A percentile compares a stretch with the other conserved stretches of the same genome.
Conservation (phyloP, 2,329 filamentous ascomycete genomes). For the Chrysosporium keratinophilum region DNA sequence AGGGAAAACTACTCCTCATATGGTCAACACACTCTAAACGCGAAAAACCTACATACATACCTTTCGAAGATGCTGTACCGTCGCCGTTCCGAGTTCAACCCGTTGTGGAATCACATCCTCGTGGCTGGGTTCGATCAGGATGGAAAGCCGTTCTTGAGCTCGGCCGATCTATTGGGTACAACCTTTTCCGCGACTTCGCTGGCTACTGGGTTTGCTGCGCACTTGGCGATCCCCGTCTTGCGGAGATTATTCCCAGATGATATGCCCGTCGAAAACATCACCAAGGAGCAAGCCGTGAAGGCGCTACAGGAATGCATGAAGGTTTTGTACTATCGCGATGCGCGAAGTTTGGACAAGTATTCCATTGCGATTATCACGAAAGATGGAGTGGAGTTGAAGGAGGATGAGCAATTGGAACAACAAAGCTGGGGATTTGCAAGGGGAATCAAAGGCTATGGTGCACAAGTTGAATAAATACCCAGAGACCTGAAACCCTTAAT, state of each 20-base stretch:
- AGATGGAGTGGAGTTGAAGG: constrained; percentile 74
- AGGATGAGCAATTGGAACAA: constrained; percentile 78
- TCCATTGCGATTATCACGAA: constrained; percentile 83
- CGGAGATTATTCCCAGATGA: constrained; percentile 77
- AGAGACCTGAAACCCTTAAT: neutral
- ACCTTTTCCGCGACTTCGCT: constrained; percentile 81
- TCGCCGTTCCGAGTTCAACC: constrained; percentile 90
- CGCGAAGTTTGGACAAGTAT: constrained; percentile 81
- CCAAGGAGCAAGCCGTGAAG: constrained; percentile 65
- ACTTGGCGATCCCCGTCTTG: constrained; percentile 87
- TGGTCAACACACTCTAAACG: constrained; percentile 54
- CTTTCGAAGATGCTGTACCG: constrained; percentile 92
- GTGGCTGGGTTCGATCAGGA: constrained; percentile 78
- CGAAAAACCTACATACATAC: constrained; percentile 93
- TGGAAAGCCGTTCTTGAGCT: constrained; percentile 76
- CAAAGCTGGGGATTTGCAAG: constrained; percentile 99
- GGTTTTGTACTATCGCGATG: constrained; percentile 94
- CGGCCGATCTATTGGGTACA: constrained; percentile 82
- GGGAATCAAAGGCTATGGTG: constrained; percentile 86
- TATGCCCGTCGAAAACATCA: constrained; percentile 59
- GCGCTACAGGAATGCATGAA: constrained; percentile 93
- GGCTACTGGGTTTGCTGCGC: constrained; percentile 85
- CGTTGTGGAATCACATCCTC: constrained; percentile 91
- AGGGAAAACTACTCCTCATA: constrained; percentile 61
- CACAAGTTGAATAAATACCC: constrained; percentile 50